Percentiles rank a stretch among this genome's conserved stretches.
phyloP scores from a whole-genome alignment of 108 stramenopile genomes.

The Mayamaea pseudoterrestris region DNA sequence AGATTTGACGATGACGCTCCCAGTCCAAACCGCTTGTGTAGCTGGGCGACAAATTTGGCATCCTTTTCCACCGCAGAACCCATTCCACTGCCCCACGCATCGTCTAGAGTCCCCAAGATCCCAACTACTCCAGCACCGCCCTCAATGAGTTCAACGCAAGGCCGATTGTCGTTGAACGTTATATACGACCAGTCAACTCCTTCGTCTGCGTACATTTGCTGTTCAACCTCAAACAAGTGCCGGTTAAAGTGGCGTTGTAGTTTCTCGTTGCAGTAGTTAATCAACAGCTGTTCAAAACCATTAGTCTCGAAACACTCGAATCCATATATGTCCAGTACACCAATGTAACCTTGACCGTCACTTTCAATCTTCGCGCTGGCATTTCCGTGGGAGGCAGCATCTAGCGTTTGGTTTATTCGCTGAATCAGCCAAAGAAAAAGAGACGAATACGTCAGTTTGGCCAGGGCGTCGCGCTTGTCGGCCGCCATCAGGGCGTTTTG shows the following conservation, averaged over 20 bases:
- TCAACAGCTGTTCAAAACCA: slow-evolving; percentile 92
- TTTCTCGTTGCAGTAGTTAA: slow-evolving; percentile 94
- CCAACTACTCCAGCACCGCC: slow-evolving; percentile 63
- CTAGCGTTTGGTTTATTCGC: slow-evolving; percentile 66
- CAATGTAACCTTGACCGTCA: slow-evolving; percentile 65
- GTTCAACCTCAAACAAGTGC: slow-evolving; percentile 93
- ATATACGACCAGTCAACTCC: slow-evolving; percentile 96
- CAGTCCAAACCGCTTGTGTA: slow-evolving; percentile 80
- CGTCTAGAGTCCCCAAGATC: slow-evolving; percentile 78
- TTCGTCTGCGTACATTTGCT: slow-evolving; percentile 81
- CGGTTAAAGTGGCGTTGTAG: slow-evolving; percentile 91
- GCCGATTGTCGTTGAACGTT: slow-evolving; percentile 95
- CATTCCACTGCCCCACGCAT: slow-evolving; percentile 84
- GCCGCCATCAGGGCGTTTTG: slow-evolving; percentile 69
- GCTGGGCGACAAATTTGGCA: slow-evolving; percentile 76
- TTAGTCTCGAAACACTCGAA: slow-evolving; percentile 93
- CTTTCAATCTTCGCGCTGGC: slow-evolving; percentile 1
- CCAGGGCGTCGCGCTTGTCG: slow-evolving; percentile 89
- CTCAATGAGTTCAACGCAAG: slow-evolving; percentile 93
- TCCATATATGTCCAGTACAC: slow-evolving; percentile 94
- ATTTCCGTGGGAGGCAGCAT: neutral
- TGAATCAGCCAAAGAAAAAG: slow-evolving; percentile 90
- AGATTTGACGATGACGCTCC: too few species aligned
- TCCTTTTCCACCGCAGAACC: slow-evolving; percentile 72
- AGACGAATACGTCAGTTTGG: slow-evolving; percentile 83